Base-by-base conservation (phyloP, 768 basidiomycete genomes). In the Termitomyces sp. region DNA sequence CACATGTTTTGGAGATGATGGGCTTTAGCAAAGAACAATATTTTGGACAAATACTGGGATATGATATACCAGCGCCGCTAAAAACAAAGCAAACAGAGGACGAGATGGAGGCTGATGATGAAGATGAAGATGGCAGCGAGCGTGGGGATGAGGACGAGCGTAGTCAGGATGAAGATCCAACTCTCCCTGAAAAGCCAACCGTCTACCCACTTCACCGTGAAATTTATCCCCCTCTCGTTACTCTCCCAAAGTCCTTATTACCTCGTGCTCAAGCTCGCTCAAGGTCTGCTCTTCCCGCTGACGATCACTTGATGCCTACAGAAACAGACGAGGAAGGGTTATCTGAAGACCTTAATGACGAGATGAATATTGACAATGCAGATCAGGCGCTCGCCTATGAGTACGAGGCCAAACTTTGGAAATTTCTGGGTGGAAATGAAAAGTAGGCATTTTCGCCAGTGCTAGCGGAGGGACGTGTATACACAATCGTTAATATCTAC, bases 1-100 rank as follows among this genome's bases (percentile, higher is more conserved):
- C 73, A 19, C 77, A 79, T 43, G 83, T 80, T 10, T 61, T 85
- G 41, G 72, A 76, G 19, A 72, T 77, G 46, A 71, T 81, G 64
- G 81, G 79, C 1, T 59, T 67, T 16, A 73, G 65, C 62, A 77
- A 75, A 61, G 68, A 72, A 30, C 60, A 64, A n/a, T 74, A 78
- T 65, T 79, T 84, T 52, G 62, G 70, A 21, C 63, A 66, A 32
- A 59, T 80, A 11, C 52, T 73, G 45, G 61, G 46, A 34, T 60
- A 56, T 17, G 49, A 60, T 34, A 40, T 45, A 40, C 25, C 14
- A 37, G 28, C 27, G 27, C 30, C 28, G 50, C 39, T 50, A 32
- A 51, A 49, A 14, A 43, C 60, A 2, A 50, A 35, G 2, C 46
- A 37, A n/a, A 9, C 32, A 28, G 49, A 57, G 8, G 58, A 61